phyloP scores from a whole-genome alignment of 169 alveolate species.

The Eimeria necatrix region DNA sequence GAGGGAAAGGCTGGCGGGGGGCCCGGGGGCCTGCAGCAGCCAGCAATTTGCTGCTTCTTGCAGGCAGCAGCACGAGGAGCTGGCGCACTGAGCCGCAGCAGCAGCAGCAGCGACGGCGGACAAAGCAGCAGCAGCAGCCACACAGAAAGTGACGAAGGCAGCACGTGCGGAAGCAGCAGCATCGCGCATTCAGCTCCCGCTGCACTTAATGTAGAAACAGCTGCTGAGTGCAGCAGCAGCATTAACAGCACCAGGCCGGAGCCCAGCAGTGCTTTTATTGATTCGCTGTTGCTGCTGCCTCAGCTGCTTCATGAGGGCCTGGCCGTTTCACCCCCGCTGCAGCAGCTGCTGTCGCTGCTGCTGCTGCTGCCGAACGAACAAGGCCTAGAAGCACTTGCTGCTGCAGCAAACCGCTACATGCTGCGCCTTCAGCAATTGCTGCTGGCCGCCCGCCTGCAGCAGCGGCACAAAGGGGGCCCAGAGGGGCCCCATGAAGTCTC shows the following conservation, averaged over 20 bases:
- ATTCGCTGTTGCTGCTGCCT: constrained; percentile 35
- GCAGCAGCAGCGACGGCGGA: not conserved
- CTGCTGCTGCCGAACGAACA: constrained; percentile 40
- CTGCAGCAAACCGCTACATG: constrained; percentile 47
- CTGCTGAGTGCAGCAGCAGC: constrained; percentile 22
- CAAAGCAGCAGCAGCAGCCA: not conserved
- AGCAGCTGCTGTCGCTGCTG: constrained; percentile 56
- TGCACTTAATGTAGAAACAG: not conserved
- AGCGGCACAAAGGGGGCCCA: constrained; percentile 14
- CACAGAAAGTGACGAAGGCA: not conserved
- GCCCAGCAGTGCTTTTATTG: not conserved
- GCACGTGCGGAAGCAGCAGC: not conserved
- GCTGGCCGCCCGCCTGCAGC: constrained; percentile 60
- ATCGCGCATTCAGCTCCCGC: not conserved
- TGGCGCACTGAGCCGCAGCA: not conserved
- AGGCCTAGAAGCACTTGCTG: not conserved
- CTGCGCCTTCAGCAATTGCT: constrained; percentile 22
- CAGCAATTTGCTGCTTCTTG: constrained; percentile 19
- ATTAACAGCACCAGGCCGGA: not conserved
- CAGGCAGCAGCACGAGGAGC: constrained; percentile 52
- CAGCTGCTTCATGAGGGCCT: not conserved
- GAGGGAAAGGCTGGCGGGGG: not conserved
- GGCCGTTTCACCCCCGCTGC: not conserved
- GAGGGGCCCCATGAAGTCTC: not conserved
- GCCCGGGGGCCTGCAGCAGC: not conserved